These are phyloP conservation scores for Plantago elongata DNA, from an alignment of 257 asterid genomes.

Conservation along the genomic window DNA sequence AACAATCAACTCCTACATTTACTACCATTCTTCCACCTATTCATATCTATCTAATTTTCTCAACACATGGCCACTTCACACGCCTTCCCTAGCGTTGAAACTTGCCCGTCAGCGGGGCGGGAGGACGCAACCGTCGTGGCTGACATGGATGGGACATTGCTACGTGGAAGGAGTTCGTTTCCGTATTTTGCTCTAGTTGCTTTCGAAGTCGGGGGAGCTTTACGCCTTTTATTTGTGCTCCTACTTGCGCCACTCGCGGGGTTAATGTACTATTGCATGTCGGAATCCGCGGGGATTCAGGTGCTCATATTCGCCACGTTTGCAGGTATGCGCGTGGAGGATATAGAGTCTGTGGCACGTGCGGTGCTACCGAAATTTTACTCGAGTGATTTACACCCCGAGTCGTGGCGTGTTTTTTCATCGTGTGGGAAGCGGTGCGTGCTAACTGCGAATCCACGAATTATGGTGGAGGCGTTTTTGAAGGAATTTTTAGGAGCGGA, in stretches of 20 bases:
- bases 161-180: constrained; percentile 51
- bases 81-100: constrained; percentile 37
- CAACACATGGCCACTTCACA: constrained; percentile 15
- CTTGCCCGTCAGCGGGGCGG: constrained; percentile 44
- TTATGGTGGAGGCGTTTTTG: constrained; percentile 62
- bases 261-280: constrained; percentile 40
- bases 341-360: constrained; percentile 48
- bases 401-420: constrained; percentile 55
- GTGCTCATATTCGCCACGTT: constrained; percentile 43
- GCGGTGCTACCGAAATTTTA: constrained; percentile 57
- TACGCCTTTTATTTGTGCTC: constrained; percentile 42
- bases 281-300: constrained; percentile 54
- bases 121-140: constrained; percentile 58
- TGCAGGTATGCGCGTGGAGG: constrained; percentile 33
- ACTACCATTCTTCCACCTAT: background rate
- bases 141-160: constrained; percentile 58
- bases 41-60: background rate
- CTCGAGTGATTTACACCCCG: constrained; percentile 43
- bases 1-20: too few relatives aligned
- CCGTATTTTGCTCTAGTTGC: constrained; percentile 53
- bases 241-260: constrained; percentile 47
- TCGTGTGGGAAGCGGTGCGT: constrained; percentile 55
- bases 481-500: constrained; percentile 55
- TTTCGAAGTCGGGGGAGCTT: constrained; percentile 45
- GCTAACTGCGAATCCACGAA: constrained; percentile 53